Base-by-base conservation (phyloP, 2,329 filamentous ascomycete species). In the Dactylellina sp. region DNA sequence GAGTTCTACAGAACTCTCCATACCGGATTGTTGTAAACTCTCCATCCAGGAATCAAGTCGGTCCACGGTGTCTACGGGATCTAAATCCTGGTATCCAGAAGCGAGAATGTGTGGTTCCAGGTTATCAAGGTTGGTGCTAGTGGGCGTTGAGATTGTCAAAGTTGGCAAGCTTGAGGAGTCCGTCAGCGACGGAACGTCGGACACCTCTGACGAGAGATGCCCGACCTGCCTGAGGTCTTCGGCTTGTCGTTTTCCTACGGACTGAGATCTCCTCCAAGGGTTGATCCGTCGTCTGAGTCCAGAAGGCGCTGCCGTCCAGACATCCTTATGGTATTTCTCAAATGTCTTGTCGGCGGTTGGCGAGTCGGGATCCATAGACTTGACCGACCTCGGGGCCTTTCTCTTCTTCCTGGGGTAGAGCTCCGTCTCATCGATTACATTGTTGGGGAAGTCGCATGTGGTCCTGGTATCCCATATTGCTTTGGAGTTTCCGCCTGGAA, bases 391-490 rank as follows among this genome's bases (percentile, higher is more conserved):
- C 0, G 68, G 68, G 4, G 37, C 32, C 55, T 72, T 72, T 46
- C 68, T 65, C 32, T 72, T 72, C 37, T 72, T 72, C 37, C 68
- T 64, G 2, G 68, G 68, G 18, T 65, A 72, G 18, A 72, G 44
- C 37, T 72, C 68, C 32, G 32, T 49, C 53, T 72, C 68, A 20
- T 72, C 68, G 53, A 72, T 72, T 6, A 72, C 53, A 65, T 72
- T 72, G 40, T 72, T 72, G 1, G 68, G 68, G 42, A 72, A 72
- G 49, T 72, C 68, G 60, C 49, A 72, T 4, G 60, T 72, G 39
- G 68, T 72, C 60, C 68, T 65, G 39, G 68, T 72, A 47, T 72
- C 68, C 68, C 68, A 72, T 37, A 72, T 72, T 25, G 68, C 68
- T 37, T 72, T 72, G 14, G 53, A 53, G 47, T 64, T 53, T 18